A percentile compares a stretch with the other conserved stretches of the same genome.
phyloP scores from a whole-genome alignment of 352 stramenopile genomes.

The Pythium dissotocum region DNA sequence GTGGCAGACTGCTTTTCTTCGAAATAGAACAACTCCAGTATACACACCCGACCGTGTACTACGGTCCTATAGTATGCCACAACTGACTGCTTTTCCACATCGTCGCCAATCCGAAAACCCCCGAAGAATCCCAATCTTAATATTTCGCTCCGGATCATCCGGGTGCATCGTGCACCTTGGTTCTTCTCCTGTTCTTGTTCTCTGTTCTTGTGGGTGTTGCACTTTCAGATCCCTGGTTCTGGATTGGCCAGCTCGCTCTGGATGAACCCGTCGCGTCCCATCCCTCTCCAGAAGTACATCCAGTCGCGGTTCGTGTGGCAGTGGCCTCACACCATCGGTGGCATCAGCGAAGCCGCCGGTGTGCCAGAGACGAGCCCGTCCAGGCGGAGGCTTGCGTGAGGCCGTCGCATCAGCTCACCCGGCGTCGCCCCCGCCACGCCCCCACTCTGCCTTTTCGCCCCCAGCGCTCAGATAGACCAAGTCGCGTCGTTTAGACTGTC shows the following conservation, averaged over 20 bases:
- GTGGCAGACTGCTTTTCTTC: not conserved
- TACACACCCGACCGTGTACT: not conserved
- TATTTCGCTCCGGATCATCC: not conserved
- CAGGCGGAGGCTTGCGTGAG: not conserved
- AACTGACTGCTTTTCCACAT: not conserved
- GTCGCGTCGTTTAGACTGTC: not conserved
- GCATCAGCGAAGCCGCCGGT: not conserved
- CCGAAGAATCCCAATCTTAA: not conserved
- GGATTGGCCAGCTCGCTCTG: not conserved
- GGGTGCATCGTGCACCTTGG: too few relatives aligned
- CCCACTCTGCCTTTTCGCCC: constrained; percentile 9
- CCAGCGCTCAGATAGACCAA: not conserved
- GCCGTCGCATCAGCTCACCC: constrained; percentile 5
- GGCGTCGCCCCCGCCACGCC: not conserved
- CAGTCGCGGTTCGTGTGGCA: not conserved
- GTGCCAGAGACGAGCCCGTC: not conserved
- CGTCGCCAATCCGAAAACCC: not conserved
- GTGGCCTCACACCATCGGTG: constrained; percentile 3
- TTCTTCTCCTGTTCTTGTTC: not conserved
- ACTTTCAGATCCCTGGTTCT: not conserved
- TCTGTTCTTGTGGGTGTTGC: constrained; percentile 4
- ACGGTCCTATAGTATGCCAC: too few relatives aligned
- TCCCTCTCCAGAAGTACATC: not conserved
- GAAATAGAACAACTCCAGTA: constrained; percentile 2
- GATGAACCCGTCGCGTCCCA: not conserved